Evolutionary conservation across 2,329 filamentous ascomycete species (phyloP), one percentile per base, ranked within the genome.

Genomic region (Didymella glomerata): DNA sequence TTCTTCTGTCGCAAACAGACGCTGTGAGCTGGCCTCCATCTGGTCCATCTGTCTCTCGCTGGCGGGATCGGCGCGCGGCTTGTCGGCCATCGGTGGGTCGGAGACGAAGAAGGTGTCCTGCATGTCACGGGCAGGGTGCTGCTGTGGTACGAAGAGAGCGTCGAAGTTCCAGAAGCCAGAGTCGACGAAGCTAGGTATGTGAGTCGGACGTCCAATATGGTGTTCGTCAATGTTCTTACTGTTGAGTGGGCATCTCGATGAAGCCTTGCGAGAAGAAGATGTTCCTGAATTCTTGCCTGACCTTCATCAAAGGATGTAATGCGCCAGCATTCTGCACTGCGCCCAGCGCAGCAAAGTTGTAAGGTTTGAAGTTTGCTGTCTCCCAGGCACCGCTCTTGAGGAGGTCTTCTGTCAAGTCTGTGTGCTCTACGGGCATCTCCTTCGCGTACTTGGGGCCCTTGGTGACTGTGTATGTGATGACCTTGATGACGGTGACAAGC

Each of bases 261-360:
- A 98, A 99, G 52, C 94, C 95, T 89, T 97, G 96, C 77, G 97
- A 93, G 81, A 99, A 98, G 88, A 99, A 99, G 76, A 99, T 97
- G 75, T 95, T 91, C 58, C 95, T 86, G 85, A 99, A 97, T 80
- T 98, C 95, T 71, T 92, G 87, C 69, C 95, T 90, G 70, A 98
- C 94, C 83, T 98, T 98, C 82, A 93, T 97, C 68, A 99, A 64
- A 4, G 82, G 82, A 70, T 84, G 82, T 63, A 84, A 66, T 36
- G 80, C 79, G 57, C 81, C 81, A 18, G 79, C 75, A 56, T 80
- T 76, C 82, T 74, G 89, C 42, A 88, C 74, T 85, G 90, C 73
- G 85, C 88, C 88, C 64, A 86, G 82, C 28, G 88, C 85, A 54
- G 88, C 96, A 81, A 91, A 91, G 77, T 92, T 92, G 78, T 91